Evolutionary conservation across 176 grass and related monocot species (phyloP).

Genomic region (Triticum dicoccoides): DNA sequence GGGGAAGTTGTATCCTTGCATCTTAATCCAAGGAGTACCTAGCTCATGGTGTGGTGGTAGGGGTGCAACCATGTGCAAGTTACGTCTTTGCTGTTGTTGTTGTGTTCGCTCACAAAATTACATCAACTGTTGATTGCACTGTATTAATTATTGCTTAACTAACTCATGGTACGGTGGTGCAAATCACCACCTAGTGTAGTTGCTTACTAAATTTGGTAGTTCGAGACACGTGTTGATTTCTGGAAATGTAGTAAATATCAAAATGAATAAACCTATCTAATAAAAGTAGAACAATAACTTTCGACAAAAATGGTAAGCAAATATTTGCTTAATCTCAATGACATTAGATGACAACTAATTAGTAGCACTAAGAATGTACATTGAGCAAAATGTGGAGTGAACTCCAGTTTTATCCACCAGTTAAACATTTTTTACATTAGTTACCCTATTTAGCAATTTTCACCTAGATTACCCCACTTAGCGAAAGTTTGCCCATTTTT

Average conservation of each 20-base stretch:
- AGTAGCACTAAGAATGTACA: no score
- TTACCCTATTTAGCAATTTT: no score
- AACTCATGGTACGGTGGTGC: background rate
- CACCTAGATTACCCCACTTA: no score
- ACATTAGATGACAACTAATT: background rate
- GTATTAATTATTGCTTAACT: background rate
- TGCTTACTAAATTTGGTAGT: slow-evolving; percentile 2
- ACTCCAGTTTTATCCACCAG: background rate
- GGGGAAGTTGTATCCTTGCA: no score
- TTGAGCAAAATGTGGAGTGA: background rate
- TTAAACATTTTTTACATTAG: no score
- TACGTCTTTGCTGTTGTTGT: background rate
- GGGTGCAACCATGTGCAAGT: background rate
- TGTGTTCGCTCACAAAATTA: background rate
- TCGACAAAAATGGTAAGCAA: no score
- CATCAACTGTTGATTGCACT: background rate
- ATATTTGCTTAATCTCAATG: background rate
- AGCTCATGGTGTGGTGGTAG: no score
- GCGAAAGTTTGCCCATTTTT: no score
- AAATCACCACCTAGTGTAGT: background rate
- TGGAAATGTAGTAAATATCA: background rate
- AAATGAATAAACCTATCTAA: background rate
- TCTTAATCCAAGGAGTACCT: no score
- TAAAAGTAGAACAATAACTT: background rate
- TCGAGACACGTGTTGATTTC: background rate